Evolutionary conservation across 371 early-diverging fungal species (phyloP).

Genomic region (Lichtheimia corymbifera): DNA sequence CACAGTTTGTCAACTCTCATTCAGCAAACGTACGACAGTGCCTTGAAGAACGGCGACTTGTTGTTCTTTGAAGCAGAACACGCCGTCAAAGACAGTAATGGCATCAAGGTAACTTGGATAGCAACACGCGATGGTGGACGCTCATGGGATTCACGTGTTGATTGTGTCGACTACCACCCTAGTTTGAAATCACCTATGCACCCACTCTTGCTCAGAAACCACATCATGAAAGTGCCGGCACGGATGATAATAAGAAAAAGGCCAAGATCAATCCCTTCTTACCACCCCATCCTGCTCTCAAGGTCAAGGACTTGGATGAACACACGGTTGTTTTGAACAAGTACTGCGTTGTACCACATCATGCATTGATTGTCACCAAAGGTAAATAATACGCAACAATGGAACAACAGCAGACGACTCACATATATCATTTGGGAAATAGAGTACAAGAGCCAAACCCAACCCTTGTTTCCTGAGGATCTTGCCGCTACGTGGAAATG

Average conservation of each 20-base stretch:
- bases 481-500: constrained; percentile 54
- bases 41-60: constrained; percentile 28
- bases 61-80: constrained; percentile 27
- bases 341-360: constrained; percentile 68
- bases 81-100: constrained; percentile 15
- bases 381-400: constrained; percentile 38
- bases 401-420: too few relatives aligned
- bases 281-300: constrained; percentile 62
- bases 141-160: neutral
- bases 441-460: constrained; percentile 68
- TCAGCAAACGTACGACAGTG: constrained; percentile 28
- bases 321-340: constrained; percentile 76
- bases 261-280: constrained; percentile 66
- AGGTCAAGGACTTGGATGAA: constrained; percentile 54
- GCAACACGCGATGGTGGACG: neutral
- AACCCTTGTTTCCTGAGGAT: constrained; percentile 63
- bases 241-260: constrained; percentile 18
- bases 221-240: constrained; percentile 15
- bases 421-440: neutral
- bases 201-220: constrained; percentile 54
- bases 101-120: constrained; percentile 27
- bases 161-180: neutral
- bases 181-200: constrained; percentile 54
- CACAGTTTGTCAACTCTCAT: constrained; percentile 17
- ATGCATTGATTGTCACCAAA: constrained; percentile 73